These are phyloP conservation scores for Irineochytrium annulatum DNA, from an alignment of 192 early-diverging fungal genomes.

Conservation along the genomic window DNA sequence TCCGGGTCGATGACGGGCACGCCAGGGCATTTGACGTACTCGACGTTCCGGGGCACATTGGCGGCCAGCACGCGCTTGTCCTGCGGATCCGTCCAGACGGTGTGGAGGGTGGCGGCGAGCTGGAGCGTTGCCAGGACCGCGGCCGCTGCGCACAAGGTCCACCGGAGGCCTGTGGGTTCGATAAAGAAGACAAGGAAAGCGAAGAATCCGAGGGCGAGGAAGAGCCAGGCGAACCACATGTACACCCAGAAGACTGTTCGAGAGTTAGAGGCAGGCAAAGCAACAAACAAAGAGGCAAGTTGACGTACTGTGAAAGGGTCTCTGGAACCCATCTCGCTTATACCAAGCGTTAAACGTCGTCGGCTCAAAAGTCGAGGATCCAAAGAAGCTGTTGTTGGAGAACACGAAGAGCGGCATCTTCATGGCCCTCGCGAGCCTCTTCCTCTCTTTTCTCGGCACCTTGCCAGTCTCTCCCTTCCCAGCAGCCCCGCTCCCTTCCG, in stretches of 20 bases:
- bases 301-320: slow-evolving; percentile 36
- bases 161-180: background rate
- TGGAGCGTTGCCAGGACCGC: slow-evolving; percentile 15
- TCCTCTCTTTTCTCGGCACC: background rate
- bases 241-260: slow-evolving; percentile 26
- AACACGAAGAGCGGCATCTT: slow-evolving; percentile 31
- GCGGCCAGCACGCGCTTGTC: slow-evolving; percentile 25
- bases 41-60: slow-evolving; percentile 34
- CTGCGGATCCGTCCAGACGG: slow-evolving; percentile 38
- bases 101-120: slow-evolving; percentile 26
- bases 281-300: background rate
- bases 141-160: slow-evolving; percentile 11
- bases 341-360: slow-evolving; percentile 40
- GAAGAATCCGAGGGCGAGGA: slow-evolving; percentile 27
- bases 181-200: slow-evolving; percentile 29
- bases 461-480: too few species aligned
- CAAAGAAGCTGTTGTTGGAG: slow-evolving; percentile 29
- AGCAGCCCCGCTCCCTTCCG: too few species aligned
- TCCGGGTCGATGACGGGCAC: slow-evolving; percentile 46
- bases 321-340: slow-evolving; percentile 27
- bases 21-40: slow-evolving; percentile 40
- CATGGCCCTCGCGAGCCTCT: slow-evolving; percentile 13
- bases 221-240: slow-evolving; percentile 28
- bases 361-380: slow-evolving; percentile 19
- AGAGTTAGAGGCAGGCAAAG: background rate